phyloP scores from a whole-genome alignment of 352 stramenopile species.

The Thalassiosira mediterranea region DNA sequence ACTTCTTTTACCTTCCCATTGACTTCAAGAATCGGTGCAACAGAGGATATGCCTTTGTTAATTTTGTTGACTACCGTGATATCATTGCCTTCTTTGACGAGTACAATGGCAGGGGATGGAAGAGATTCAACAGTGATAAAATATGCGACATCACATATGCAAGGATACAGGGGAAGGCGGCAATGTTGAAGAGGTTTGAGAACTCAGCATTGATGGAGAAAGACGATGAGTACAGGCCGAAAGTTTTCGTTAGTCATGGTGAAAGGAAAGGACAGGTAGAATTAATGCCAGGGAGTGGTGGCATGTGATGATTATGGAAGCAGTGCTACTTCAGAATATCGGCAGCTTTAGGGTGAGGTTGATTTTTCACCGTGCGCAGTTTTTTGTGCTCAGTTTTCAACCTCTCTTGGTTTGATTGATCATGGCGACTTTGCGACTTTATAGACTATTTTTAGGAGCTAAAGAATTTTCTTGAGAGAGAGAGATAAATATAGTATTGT shows the following conservation, averaged over 20 bases:
- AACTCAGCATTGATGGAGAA: conserved; percentile 91
- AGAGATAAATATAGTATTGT: no score
- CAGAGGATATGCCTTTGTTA: conserved; percentile 99
- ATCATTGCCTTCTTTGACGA: conserved; percentile 85
- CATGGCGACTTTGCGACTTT: no score
- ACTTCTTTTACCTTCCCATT: conserved; percentile 99
- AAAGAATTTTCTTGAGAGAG: no score
- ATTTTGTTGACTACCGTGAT: conserved; percentile 93
- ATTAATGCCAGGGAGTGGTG: not conserved
- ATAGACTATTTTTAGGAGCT: no score
- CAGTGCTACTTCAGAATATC: no score
- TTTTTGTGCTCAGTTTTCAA: no score
- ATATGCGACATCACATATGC: conserved; percentile 98
- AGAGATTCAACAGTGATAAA: conserved; percentile 99
- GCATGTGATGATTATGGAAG: no score
- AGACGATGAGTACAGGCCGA: conserved; percentile 82
- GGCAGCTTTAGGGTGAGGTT: no score
- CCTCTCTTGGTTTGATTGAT: no score
- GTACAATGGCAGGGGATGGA: conserved; percentile 90
- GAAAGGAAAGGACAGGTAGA: conserved; percentile 53
- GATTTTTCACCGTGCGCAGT: no score
- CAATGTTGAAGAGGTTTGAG: conserved; percentile 98
- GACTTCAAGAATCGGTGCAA: conserved; percentile 99
- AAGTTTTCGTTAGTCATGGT: conserved; percentile 73
- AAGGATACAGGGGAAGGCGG: conserved; percentile 94